Conservation (phyloP, 345 rosid genomes). For the Angophora floribunda region DNA sequence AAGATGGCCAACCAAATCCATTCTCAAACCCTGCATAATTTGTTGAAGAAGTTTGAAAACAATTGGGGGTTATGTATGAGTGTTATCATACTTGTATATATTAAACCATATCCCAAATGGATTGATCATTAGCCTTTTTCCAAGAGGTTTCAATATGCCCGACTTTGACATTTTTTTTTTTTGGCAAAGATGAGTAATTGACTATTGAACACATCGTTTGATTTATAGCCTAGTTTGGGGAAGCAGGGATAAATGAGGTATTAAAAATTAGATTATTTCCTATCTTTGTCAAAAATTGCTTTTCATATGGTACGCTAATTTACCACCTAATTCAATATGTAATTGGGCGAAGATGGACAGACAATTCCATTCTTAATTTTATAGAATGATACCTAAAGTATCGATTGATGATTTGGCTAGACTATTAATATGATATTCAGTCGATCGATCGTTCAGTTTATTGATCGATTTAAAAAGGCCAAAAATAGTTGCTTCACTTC, state of each 20-base stretch:
- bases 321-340: neutral
- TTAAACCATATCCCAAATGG: neutral
- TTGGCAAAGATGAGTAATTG: neutral
- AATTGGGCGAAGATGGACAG: neutral
- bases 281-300: neutral
- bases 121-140: neutral
- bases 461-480: neutral
- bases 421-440: neutral
- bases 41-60: too few relatives aligned
- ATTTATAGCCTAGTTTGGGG: neutral
- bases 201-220: neutral
- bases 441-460: rapidly evolving
- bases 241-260: neutral
- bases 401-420: too few relatives aligned
- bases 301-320: neutral
- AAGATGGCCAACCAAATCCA: neutral
- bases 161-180: neutral
- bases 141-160: neutral
- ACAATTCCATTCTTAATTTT: neutral
- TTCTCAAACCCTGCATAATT: neutral
- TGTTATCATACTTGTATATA: too few relatives aligned
- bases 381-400: neutral
- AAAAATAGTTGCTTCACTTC: neutral
- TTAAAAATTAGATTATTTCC: neutral
- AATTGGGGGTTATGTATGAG: neutral